Evolutionary conservation across 371 early-diverging fungal species (phyloP), one percentile per base, ranked within the genome.

Genomic region (Mortierella sp.): DNA sequence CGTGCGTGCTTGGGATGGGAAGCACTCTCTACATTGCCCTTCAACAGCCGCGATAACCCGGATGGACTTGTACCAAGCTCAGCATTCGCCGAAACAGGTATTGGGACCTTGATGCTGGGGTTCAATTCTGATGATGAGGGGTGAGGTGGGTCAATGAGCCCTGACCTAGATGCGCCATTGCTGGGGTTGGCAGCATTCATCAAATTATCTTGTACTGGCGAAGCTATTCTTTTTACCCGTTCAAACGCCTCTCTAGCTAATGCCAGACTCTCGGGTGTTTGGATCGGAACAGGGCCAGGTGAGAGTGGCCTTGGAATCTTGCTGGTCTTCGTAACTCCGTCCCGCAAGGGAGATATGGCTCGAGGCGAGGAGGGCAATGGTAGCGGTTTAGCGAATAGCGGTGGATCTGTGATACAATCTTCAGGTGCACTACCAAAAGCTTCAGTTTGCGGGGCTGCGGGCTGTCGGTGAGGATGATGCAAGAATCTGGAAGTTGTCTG

Each of bases 381-480:
- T 2, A 81, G 66, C 16, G 82, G 82, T 41, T 67, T 72, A 4
- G 76, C 72, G 63, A 81, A 81, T 15, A 81, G 65, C 9, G 82
- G 82, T 36, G 76, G 72, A 19, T 65, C 65, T 2, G 69, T 71
- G 8, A 72, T 62, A 13, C 69, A 81, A 52, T 81, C 82, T 33
- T 81, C 82, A 0, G 67, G 67, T 4, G 76, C 82, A 48, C 69
- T 67, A 3, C 82, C 82, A 60, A 72, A 81, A 4, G 72, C 82
- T 28, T 47, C 72, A 1, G 76, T 81, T 53, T 81, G 82, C 16
- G 82, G 82, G 2, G 82, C 82, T 47, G 82, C 82, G 13, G 82
- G 76, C 24, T 75, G 76, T 61, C 82, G 72, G 32, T 75, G 82
- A 8, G 82, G 53, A 7, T 79, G 80, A 33, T 79, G 80, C n/a